Evolutionary conservation across 148 eudicot species (phyloP), one percentile per base, ranked within the genome.

Genomic region (Fagopyrum esculentum): DNA sequence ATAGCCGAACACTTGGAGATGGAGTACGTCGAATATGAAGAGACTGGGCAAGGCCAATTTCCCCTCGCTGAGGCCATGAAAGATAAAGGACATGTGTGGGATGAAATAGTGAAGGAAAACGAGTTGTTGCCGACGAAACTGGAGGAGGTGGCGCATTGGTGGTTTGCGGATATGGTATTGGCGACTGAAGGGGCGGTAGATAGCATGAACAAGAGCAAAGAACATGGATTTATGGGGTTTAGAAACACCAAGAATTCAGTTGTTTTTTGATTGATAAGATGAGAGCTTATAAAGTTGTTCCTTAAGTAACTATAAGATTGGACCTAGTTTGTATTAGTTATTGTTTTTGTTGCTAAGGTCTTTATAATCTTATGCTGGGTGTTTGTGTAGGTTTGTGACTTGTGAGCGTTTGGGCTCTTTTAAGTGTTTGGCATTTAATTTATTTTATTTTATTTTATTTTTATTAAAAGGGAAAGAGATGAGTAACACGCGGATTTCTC

Each of bases 151-250:
- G 92, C 83, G 7, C 74, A 45, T 1, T 91, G 92, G 91, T 81
- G 87, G 85, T 87, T 87, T 73, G 86, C 74, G 47, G 96, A 91
- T 89, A 16, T 40, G 10, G 68, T 87, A 4, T 77, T 91, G 8
- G 69, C 83, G 7, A 9, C 4, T 16, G 82, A 80, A 54, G 75
- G 77, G 35, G 44, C 16, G 55, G 68, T 84, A 77, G 88, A 76
- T 75, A 80, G 80, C 44, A 88, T 91, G 92, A 85, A 85, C 29
- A 91, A 91, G 84, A 87, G 92, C 77, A 78, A 86, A 74, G 87
- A 84, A 77, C 88, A 83, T 76, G 91, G 90, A 50, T 88, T 88
- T 54, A 22, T 79, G 40, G 96, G 92, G 16, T 85, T 77, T 17
- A 86, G 92, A 74, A 84, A 86, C 54, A 84, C 96, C 3, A 76